Evolutionary conservation across 345 rosid species (phyloP).

Genomic region (Gossypium ekmanianum): DNA sequence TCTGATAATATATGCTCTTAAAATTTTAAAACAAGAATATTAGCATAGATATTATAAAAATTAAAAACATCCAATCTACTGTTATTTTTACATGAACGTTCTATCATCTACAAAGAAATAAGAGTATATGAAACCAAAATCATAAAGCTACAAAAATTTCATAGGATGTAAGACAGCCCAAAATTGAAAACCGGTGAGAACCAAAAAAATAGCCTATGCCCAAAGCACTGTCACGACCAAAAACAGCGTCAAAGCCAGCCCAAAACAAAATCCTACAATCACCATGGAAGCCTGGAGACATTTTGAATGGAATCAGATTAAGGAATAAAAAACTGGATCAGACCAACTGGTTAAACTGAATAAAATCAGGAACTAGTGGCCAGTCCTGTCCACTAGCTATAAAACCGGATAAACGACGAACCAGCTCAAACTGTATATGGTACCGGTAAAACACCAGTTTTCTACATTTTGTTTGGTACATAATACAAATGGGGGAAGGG

Average conservation of each 20-base stretch:
- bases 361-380: too few relatives aligned
- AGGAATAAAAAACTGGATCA: neutral
- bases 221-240: constrained; percentile 58
- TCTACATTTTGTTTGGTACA: too few relatives aligned
- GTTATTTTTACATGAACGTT: neutral
- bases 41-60: too few relatives aligned
- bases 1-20: too few relatives aligned
- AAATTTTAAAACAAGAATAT: too few relatives aligned
- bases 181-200: neutral
- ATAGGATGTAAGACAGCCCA: neutral
- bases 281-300: constrained; percentile 61
- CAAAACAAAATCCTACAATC: constrained; percentile 68
- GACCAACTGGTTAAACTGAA: neutral
- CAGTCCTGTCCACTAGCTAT: neutral
- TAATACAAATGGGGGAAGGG: too few relatives aligned
- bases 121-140: neutral
- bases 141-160: neutral
- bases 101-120: neutral
- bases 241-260: constrained; percentile 63
- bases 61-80: too few relatives aligned
- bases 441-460: too few relatives aligned
- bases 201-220: constrained; percentile 32
- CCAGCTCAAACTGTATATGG: too few relatives aligned
- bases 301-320: neutral
- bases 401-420: too few relatives aligned